A percentile compares a stretch with the other conserved stretches of the same genome.
phyloP scores from a whole-genome alignment of 352 stramenopile species.

The Pythium diclinum region DNA sequence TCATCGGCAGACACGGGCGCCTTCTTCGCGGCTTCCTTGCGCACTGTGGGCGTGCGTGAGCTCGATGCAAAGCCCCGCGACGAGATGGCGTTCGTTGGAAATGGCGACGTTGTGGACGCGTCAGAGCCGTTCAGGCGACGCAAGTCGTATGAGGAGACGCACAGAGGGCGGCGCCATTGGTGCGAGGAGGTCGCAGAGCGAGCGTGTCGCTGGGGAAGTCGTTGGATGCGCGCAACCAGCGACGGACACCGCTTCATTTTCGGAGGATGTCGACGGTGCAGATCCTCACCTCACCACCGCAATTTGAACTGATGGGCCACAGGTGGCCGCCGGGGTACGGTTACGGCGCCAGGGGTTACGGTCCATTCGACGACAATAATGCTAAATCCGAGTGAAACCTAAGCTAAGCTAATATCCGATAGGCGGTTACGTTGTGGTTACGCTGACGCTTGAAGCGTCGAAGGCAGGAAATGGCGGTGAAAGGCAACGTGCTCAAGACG shows the following conservation, averaged over 20 bases:
- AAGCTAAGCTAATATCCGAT: not conserved
- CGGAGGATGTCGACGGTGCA: not conserved
- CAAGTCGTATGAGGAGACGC: constrained; percentile 1
- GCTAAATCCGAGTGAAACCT: not conserved
- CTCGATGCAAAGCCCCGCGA: constrained; percentile 8
- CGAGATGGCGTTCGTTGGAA: not conserved
- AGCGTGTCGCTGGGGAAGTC: constrained; percentile 2
- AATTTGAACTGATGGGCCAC: constrained; percentile 11
- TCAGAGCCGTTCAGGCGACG: not conserved
- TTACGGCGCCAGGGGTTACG: constrained; percentile 4
- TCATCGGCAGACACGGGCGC: constrained; percentile 36
- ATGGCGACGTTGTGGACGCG: not conserved
- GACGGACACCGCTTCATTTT: constrained; percentile 18
- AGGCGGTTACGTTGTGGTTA: not conserved
- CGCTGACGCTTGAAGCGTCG: not conserved
- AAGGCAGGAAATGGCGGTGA: not conserved
- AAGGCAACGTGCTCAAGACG: constrained; percentile 3
- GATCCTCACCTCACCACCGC: constrained; percentile 20
- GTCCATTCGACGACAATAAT: not conserved
- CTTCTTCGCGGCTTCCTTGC: constrained; percentile 8
- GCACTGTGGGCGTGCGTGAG: not conserved
- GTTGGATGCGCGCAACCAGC: constrained; percentile 20
- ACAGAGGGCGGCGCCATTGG: not conserved
- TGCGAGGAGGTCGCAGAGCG: not conserved
- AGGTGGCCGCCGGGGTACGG: not conserved